These are phyloP conservation scores for Amanita phalloides DNA, from an alignment of 768 basidiomycete genomes.

Conservation along the genomic window DNA sequence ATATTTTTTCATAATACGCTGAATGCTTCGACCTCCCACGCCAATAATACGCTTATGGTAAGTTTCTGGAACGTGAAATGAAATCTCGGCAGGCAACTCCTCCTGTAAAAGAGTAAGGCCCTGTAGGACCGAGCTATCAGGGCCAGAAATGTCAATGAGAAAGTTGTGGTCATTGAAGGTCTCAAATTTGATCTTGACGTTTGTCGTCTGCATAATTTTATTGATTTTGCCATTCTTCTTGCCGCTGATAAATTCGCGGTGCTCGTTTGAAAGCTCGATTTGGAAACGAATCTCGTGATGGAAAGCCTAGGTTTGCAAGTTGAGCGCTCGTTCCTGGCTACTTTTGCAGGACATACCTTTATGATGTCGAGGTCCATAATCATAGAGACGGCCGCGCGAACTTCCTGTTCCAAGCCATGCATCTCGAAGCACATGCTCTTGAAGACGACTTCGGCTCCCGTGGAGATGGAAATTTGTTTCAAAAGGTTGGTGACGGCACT, in stretches of 20 bases:
- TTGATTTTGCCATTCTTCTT: conserved; percentile 99
- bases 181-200: conserved; percentile 98
- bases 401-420: conserved; percentile 89
- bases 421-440: conserved; percentile 97
- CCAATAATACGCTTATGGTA: conserved; percentile 99
- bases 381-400: conserved; percentile 75
- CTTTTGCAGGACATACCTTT: conserved; percentile 45
- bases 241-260: conserved; percentile 96
- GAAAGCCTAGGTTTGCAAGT: conserved; percentile 47
- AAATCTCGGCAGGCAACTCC: conserved; percentile 96
- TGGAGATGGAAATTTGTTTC: conserved; percentile 76
- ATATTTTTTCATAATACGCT: conserved; percentile 99
- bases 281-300: conserved; percentile 98
- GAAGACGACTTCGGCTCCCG: conserved; percentile 92
- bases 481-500: conserved; percentile 77
- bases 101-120: conserved; percentile 88
- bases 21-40: conserved; percentile 94
- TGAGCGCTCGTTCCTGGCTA: conserved; percentile 4
- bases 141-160: conserved; percentile 83
- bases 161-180: conserved; percentile 96
- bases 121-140: conserved; percentile 75
- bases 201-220: conserved; percentile 97
- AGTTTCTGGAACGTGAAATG: conserved; percentile 95
- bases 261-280: conserved; percentile 95
- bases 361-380: conserved; percentile 87